Conservation (phyloP, 192 early-diverging fungal genomes). For the Umbelopsis ramanniana region DNA sequence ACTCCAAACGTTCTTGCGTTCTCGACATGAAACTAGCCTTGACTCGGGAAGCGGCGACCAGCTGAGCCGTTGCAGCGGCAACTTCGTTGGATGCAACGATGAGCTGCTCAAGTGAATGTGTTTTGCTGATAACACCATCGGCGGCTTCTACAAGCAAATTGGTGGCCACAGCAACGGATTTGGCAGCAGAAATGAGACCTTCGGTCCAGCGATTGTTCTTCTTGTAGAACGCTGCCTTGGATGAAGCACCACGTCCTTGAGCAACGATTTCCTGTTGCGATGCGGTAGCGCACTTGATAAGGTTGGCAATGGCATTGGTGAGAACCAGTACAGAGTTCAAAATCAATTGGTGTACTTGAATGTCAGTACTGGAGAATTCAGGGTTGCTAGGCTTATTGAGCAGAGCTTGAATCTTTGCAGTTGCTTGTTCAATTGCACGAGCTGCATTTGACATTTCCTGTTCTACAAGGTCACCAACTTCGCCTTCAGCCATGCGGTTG, state of each 20-base stretch:
- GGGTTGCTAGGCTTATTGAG: slow-evolving; percentile 77
- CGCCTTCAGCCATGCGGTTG: slow-evolving; percentile 61
- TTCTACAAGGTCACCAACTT: slow-evolving; percentile 92
- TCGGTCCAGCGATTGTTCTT: slow-evolving; percentile 99
- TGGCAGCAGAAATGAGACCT: slow-evolving; percentile 95
- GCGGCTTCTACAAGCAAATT: slow-evolving; percentile 92
- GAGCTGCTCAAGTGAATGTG: slow-evolving; percentile 90
- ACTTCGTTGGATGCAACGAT: slow-evolving; percentile 98
- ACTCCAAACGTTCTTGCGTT: slow-evolving; percentile 92
- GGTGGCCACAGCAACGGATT: slow-evolving; percentile 93
- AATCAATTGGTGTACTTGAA: slow-evolving; percentile 92
- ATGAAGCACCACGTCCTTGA: slow-evolving; percentile 81
- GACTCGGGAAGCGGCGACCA: slow-evolving; percentile 95
- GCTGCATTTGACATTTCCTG: slow-evolving; percentile 93
- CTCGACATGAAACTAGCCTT: slow-evolving; percentile 92
- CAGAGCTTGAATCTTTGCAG: slow-evolving; percentile 78
- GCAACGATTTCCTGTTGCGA: slow-evolving; percentile 98
- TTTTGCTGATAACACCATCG: slow-evolving; percentile 93
- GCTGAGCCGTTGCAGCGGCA: slow-evolving; percentile 92
- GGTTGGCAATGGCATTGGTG: slow-evolving; percentile 91
- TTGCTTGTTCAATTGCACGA: slow-evolving; percentile 90
- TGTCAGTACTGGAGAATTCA: slow-evolving; percentile 68
- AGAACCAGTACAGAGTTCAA: slow-evolving; percentile 90
- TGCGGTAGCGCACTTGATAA: slow-evolving; percentile 93
- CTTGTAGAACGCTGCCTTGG: slow-evolving; percentile 94